Percentiles rank a stretch among this genome's conserved stretches.
phyloP scores from a whole-genome alignment of 345 rosid species.

The Arabis alpina region DNA sequence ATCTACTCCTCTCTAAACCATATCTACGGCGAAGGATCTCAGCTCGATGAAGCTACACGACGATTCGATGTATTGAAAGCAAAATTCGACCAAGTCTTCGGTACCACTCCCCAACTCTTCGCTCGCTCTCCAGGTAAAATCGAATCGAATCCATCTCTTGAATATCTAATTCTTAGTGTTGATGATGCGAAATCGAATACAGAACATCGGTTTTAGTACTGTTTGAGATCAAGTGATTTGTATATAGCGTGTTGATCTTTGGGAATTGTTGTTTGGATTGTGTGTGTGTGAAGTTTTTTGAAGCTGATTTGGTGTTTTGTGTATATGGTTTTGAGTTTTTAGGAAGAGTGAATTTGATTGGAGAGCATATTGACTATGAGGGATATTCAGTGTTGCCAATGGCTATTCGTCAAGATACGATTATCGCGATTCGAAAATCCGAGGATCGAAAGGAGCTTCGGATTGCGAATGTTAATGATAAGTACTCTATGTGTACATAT shows the following conservation, averaged over 20 bases:
- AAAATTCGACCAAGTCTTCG: slow-evolving; percentile 67
- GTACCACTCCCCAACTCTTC: slow-evolving; percentile 65
- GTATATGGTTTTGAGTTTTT: slow-evolving; percentile 9
- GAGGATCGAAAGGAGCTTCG: slow-evolving; percentile 59
- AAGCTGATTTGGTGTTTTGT: not conserved
- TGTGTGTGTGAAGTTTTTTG: not conserved
- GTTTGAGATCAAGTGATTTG: not conserved
- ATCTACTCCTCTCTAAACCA: slow-evolving; percentile 61
- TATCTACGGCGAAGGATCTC: slow-evolving; percentile 80
- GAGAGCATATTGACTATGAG: slow-evolving; percentile 97
- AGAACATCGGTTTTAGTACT: too few species aligned
- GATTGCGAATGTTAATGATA: slow-evolving; percentile 76
- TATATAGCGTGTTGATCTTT: not conserved
- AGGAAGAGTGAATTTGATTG: slow-evolving; percentile 99
- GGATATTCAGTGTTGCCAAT: slow-evolving; percentile 97
- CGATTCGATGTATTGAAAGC: slow-evolving; percentile 70
- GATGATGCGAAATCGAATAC: not conserved
- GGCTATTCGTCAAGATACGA: slow-evolving; percentile 98
- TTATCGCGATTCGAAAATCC: slow-evolving; percentile 72
- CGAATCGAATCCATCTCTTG: not conserved
- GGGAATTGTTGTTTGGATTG: not conserved
- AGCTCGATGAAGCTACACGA: slow-evolving; percentile 70
- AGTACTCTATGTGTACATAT: slow-evolving; percentile 72
- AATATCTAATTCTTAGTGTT: not conserved
- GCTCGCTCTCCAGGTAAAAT: slow-evolving; percentile 88